Evolutionary conservation across 495 filamentous ascomycete species (phyloP).

Genomic region (Xylaria acuta): DNA sequence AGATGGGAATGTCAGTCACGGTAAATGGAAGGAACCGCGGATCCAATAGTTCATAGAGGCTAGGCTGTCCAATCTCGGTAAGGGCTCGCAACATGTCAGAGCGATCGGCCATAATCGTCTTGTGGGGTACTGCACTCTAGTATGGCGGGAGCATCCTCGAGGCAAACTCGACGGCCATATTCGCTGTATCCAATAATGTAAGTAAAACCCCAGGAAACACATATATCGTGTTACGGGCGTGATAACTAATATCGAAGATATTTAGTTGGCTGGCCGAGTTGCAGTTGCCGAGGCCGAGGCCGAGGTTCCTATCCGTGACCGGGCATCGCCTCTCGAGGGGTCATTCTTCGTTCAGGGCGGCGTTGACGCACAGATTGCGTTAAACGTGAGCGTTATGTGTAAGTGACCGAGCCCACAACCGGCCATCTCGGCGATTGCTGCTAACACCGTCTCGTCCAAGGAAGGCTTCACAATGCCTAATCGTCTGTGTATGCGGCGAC

Average conservation of each 20-base stretch:
- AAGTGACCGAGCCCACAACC: background rate
- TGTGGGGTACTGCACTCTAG: conserved; percentile 15
- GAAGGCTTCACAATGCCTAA: conserved; percentile 38
- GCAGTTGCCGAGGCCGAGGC: conserved; percentile 36
- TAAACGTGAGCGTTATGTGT: conserved; percentile 43
- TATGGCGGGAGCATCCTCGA: conserved; percentile 14
- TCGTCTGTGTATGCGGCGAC: conserved; percentile 35
- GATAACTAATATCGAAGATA: conserved; percentile 9
- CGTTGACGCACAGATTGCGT: conserved; percentile 21
- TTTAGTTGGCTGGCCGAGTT: conserved; percentile 35
- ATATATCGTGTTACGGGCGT: background rate
- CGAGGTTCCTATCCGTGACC: conserved; percentile 23
- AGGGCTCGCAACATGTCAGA: conserved; percentile 15
- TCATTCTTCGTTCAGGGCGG: conserved; percentile 27
- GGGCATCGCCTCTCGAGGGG: conserved; percentile 33
- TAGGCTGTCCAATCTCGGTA: background rate
- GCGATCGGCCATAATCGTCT: background rate
- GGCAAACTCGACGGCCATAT: conserved; percentile 23
- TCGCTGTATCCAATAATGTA: conserved; percentile 35
- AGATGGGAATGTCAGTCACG: background rate
- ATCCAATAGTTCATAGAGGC: conserved; percentile 8
- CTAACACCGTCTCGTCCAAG: conserved; percentile 21
- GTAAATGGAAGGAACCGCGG: conserved; percentile 15
- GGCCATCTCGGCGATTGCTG: background rate
- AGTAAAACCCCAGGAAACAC: conserved; percentile 6